Evolutionary conservation across 2,329 filamentous ascomycete genomes (phyloP), one percentile per base, ranked within the genome.

Genomic region (Dothidotthia symphoricarpi): DNA sequence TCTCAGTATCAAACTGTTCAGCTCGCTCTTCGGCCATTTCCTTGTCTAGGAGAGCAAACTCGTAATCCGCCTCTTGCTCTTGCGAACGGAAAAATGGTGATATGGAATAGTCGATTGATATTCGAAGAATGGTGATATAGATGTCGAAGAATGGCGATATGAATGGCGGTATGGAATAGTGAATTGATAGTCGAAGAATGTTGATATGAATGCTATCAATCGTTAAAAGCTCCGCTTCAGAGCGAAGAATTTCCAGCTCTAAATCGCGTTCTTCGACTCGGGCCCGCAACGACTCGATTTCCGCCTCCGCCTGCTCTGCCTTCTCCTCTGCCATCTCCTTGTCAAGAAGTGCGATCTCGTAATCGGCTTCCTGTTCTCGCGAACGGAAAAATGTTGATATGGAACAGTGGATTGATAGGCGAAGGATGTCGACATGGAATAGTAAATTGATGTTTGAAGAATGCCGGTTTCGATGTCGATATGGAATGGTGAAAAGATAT

Each of bases 21-120:
- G 87, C 85, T 28, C 83, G 88, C 67, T 96, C 91, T 66, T 98
- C 90, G 0, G 93, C 93, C 86, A 97, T 95, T 66, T 98, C 91
- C 29, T 88, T 82, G 62, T 98, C 93, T 16, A 98, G 73, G 0
- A 87, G 85, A 6, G 89, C 88, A 67, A 93, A 80, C 68, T 98
- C 93, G 58, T 96, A 71, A 6, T 86, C 80, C 3, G 83, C 79
- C 19, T 97, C 93, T 64, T 94, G 83, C 51, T 96, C 89, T 6
- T 86, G 85, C n/a, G n/a, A n/a, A n/a, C n/a, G n/a, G n/a, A n/a
- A n/a, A n/a, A n/a, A n/a, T n/a, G n/a, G n/a, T n/a, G n/a, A n/a
- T n/a, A n/a, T n/a, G n/a, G n/a, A n/a, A n/a, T n/a, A n/a, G n/a
- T n/a, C n/a, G n/a, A n/a, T n/a, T n/a, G n/a, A n/a, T n/a, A n/a